Evolutionary conservation across 371 early-diverging fungal species (phyloP), one percentile per base, ranked within the genome.

Genomic region (Rhizopus delemar): DNA sequence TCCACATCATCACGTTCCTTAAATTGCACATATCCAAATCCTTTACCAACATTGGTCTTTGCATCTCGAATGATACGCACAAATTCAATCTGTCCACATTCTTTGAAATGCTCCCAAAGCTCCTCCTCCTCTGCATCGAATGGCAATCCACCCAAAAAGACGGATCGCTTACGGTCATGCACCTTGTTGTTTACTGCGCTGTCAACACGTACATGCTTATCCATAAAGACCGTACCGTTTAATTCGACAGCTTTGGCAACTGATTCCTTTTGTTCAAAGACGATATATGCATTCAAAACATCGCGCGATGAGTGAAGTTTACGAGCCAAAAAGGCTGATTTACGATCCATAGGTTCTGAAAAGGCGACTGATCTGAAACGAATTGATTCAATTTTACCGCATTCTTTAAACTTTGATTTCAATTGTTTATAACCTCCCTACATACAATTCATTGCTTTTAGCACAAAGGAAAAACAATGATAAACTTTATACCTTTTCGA

Each of bases 31-130:
- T 94, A 96, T 0, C 88, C 96, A 69, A 96, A 88, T 0, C 98
- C 98, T 68, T 96, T 97, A 51, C 98, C 98, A n/a, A 96, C 75
- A 60, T 93, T 94, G 6, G 93, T 94, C 62, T 81, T 84, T 31
- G 76, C 68, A 69, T 97, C 98, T 29, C 96, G 87, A 38, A 97
- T 82, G 15, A 94, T 77, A 7, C 98, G 83, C 29, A 96, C 94
- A 63, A 84, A 82, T 66, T 91, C 90, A 62, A 96, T 87, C 11
- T 87, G 83, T 6, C 95, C 95, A 65, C 91, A 89, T 16, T 87
- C 83, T 43, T 74, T 84, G 72, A 97, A 96, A 53, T 86, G 86
- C 39, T 68, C 69, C 93, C 96, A 94, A 35, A 97, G 73, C 32
- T 80, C 82, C 63, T 97, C 98, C 51, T 96, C 96, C 59, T 87